Evolutionary conservation across 2,329 filamentous ascomycete genomes (phyloP), one percentile per base, ranked within the genome.

Genomic region (Peltaster fructicola): DNA sequence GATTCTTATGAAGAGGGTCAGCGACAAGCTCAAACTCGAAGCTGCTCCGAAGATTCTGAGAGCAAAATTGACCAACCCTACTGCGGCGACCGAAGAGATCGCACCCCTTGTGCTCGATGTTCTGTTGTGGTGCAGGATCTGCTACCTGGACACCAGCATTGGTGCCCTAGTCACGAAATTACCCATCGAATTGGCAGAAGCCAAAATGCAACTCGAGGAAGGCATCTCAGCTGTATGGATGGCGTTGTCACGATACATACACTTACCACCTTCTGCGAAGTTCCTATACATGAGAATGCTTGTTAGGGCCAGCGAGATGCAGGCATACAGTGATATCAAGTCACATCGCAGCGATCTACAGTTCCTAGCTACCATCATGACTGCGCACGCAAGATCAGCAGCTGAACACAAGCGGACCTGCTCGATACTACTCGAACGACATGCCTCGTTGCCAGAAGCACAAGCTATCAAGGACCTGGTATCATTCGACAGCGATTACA

Each of bases 341-440:
- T 16, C 23, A 25, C 17, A 22, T 37, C 15, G 24, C 26, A 4
- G 32, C 32, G 5, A 17, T 26, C 8, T 23, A 20, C 15, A 24
- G 31, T 9, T 37, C 35, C 30, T 33, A 33, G 7, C 17, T 35
- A 12, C 33, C 35, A 30, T 24, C 29, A 5, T 24, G 29, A 8
- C 8, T 30, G 2, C 22, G 23, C 5, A 15, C 29, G 8, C 27
- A 15, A 11, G 8, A 7, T 11, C 20, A 15, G 20, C 14, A 3
- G 14, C 25, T 9, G 13, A 22, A 6, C 23, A 16, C 8, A 23
- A 29, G 14, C n/a, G n/a, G n/a, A n/a, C n/a, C n/a, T n/a, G n/a
- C n/a, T n/a, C n/a, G n/a, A n/a, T n/a, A n/a, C n/a, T n/a, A n/a
- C n/a, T n/a, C n/a, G n/a, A n/a, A n/a, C n/a, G n/a, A n/a, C n/a